Percentiles rank a stretch among this genome's conserved stretches.
Conservation (phyloP, 305 asterid genomes). For the Rubia occidens region DNA sequence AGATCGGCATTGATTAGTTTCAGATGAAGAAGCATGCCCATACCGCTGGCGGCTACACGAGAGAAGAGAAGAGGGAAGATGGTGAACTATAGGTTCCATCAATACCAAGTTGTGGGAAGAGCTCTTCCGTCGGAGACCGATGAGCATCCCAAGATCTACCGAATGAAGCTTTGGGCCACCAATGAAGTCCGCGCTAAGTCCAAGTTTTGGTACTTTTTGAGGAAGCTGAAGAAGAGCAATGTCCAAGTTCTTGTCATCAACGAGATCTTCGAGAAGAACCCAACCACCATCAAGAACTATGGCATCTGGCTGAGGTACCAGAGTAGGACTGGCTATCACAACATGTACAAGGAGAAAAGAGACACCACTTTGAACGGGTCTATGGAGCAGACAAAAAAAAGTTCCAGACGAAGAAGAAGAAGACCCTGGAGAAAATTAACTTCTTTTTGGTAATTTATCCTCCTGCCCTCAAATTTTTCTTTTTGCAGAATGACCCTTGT, state of each 20-base stretch:
- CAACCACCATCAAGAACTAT: conserved; percentile 68
- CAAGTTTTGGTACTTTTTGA: conserved; percentile 73
- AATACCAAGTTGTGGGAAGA: conserved; percentile 86
- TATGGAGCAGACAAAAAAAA: conserved; percentile 76
- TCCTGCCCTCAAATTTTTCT: too few relatives aligned
- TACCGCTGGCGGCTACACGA: too few relatives aligned
- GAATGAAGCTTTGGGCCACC: conserved; percentile 89
- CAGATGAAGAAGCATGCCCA: too few relatives aligned
- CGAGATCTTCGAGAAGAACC: conserved; percentile 81
- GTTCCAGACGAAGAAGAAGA: too few relatives aligned
- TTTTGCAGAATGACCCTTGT: too few relatives aligned
- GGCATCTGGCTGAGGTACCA: conserved; percentile 84
- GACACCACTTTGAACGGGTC: conserved; percentile 74
- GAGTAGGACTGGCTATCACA: conserved; percentile 77
- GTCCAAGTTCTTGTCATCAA: conserved; percentile 84
- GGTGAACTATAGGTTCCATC: conserved; percentile 34
- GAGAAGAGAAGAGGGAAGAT: too few relatives aligned
- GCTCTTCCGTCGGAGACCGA: conserved; percentile 79
- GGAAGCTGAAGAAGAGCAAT: conserved; percentile 80
- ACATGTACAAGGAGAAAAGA: conserved; percentile 84
- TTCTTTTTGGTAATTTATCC: too few relatives aligned
- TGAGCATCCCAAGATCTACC: conserved; percentile 73
- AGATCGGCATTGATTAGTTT: too few relatives aligned
- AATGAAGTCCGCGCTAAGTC: conserved; percentile 87
- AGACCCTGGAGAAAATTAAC: too few relatives aligned